Base-by-base conservation (phyloP, 305 asterid species). In the Fraxinus albicans region DNA sequence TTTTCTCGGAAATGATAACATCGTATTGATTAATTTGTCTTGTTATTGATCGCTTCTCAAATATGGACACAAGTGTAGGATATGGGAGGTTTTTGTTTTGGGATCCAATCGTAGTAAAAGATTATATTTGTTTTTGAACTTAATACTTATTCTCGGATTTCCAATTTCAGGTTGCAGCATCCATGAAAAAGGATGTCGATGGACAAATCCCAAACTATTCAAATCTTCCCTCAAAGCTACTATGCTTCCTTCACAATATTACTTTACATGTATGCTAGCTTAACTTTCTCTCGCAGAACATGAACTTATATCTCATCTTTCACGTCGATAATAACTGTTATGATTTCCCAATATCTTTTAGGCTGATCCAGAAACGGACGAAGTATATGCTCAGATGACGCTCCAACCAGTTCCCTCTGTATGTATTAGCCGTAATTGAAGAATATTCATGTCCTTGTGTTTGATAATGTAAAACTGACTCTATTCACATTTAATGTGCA, bases 311-410 rank as follows among this genome's bases (percentile, higher is more conserved):
- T 34, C 25, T 42, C 58, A 25, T 47, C 72, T 40, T 23, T 58
- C 70, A 76, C 25, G 33, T 77, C 36, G 21, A 15, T 72, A 27
- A 75, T 72, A 53, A 73, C 72, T 73, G 0, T 21, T 44, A 27
- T 47, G 38, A 29, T 77, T 67, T 42, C 86, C 33, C 31, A 53
- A 38, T 67, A 81, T 89, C 78, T 73, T 50, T 79, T 86, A 96
- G 98, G 99, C 99, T 34, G 99, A 96, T 89, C 93, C 95, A 19
- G 99, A 96, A 83, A 94, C 98, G 2, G 99, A 95, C 86, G 98
- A 94, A 86, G 98, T 95, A 23, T 95, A 95, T 82, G 97, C 98
- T 7, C 97, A 91, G 86, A 94, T 96, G 98, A 94, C 98, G 7
- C 95, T 96, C 76, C 99, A 92, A 80, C 98, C 99, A 33, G 98